Base-by-base conservation (phyloP, 495 filamentous ascomycete genomes). In the Neurospora pannonica region DNA sequence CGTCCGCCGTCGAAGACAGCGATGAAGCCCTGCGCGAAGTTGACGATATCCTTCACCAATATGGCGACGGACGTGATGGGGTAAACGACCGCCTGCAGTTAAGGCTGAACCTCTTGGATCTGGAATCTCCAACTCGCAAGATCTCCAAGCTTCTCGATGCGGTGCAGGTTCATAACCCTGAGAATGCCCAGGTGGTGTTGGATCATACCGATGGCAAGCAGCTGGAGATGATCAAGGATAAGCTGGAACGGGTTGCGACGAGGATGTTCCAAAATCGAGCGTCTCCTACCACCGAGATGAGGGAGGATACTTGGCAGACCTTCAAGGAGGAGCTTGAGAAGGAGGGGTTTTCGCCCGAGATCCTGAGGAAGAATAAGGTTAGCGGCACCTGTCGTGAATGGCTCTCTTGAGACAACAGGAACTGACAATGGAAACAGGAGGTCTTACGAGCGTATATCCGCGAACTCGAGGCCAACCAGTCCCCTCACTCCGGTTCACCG, bases 391-490 rank as follows among this genome's bases (percentile, higher is more conserved):
- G 19, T 37, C 3, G n/a, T 73, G 39, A 40, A 28, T 11, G 46
- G 46, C 10, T 13, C 46, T 6, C 10, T 70, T 70, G 46, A 42
- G 21, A 42, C 34, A n/a, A 6, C 11, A 62, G 11, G 36, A 19
- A 31, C 73, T 75, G 5, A 75, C 73, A 69, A 34, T 19, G 48
- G 71, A 76, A 73, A 38, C 76, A 88, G 86, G 86, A 87, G 75
- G 82, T 88, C 28, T 80, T 89, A 15, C 82, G 85, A 73, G 86
- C 87, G 39, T 88, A 88, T 75, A 88, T 89, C 70, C 84, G 86
- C 28, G 83, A 88, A 78, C 80, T 88, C 74, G 84, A 88, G 73
- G 79, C 83, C 42, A 78, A 82, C 74, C 74, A 78, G 60, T 78
- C 73, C 11, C 71, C 75, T 11, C 76, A 79, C 40, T 81, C 79